Percentiles rank a stretch among this genome's conserved stretches.
Evolutionary conservation across 495 filamentous ascomycete species (phyloP).

Genomic region (Oidiodendron maius): DNA sequence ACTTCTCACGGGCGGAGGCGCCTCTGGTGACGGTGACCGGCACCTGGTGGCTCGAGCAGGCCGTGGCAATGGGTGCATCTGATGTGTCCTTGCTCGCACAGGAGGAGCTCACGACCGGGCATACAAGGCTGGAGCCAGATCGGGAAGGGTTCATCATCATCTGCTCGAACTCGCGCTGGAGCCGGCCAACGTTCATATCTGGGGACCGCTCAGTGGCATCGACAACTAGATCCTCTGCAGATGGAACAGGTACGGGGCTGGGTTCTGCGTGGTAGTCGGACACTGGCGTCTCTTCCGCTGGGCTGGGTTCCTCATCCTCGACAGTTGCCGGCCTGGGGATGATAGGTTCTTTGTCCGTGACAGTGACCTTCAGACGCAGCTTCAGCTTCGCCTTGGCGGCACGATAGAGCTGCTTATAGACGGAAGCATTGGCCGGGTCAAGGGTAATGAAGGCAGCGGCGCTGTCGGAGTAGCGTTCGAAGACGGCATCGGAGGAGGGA

Average conservation of each 20-base stretch:
- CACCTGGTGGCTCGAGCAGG: slow-evolving; percentile 6
- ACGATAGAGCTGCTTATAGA: slow-evolving; percentile 95
- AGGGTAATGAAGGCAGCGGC: slow-evolving; percentile 74
- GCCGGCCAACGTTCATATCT: slow-evolving; percentile 14
- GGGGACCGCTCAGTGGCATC: slow-evolving; percentile 2
- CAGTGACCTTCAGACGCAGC: slow-evolving; percentile 78
- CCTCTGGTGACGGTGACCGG: slow-evolving; percentile 26
- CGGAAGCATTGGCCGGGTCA: slow-evolving; percentile 66
- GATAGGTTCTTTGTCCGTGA: slow-evolving; percentile 22
- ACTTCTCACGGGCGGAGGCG: slow-evolving; percentile 26
- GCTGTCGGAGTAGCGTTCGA: slow-evolving; percentile 97
- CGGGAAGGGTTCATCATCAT: slow-evolving; percentile 21
- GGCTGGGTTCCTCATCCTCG: slow-evolving; percentile 30
- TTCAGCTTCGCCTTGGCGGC: slow-evolving; percentile 98
- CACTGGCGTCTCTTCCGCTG: slow-evolving; percentile 7
- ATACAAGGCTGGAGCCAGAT: background rate
- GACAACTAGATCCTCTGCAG: background rate
- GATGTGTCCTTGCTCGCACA: slow-evolving; percentile 9
- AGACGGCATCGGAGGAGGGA: slow-evolving; percentile 57
- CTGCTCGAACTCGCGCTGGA: slow-evolving; percentile 25
- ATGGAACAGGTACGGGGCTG: background rate
- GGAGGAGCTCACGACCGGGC: background rate
- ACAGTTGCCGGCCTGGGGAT: slow-evolving; percentile 36
- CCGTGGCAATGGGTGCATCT: slow-evolving; percentile 7
- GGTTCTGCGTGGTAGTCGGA: background rate